These are phyloP conservation scores for Hypocrella siamensis DNA, from an alignment of 2,329 filamentous ascomycete genomes.

Conservation along the genomic window DNA sequence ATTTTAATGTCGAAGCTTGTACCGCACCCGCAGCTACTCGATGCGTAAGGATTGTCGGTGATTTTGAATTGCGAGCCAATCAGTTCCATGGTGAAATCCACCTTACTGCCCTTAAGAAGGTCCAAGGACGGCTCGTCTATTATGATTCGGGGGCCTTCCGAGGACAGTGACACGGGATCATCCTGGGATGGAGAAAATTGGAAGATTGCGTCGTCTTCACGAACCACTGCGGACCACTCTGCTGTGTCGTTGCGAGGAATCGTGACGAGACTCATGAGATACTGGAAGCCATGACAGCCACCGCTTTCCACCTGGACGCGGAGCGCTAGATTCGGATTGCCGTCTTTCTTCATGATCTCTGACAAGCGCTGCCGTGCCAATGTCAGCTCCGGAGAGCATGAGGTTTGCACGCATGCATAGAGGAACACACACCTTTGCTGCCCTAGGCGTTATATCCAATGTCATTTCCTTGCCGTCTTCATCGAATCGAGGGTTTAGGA, in stretches of 20 bases:
- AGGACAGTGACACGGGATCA: constrained; percentile 9
- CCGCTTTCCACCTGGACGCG: constrained; percentile 85
- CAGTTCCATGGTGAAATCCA: constrained; percentile 92
- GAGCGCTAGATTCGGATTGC: constrained; percentile 69
- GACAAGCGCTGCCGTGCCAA: constrained; percentile 42
- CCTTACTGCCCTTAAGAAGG: constrained; percentile 79
- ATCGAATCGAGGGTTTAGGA: constrained; percentile 60
- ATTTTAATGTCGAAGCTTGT: constrained; percentile 91
- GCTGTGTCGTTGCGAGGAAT: constrained; percentile 26
- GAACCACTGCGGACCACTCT: constrained; percentile 19
- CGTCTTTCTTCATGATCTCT: constrained; percentile 57
- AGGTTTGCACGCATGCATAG: not conserved
- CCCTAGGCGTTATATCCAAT: constrained; percentile 71
- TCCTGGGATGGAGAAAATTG: constrained; percentile 43
- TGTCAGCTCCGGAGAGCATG: not conserved
- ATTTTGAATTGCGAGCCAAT: constrained; percentile 88
- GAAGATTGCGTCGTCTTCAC: constrained; percentile 80
- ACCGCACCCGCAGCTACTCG: constrained; percentile 91
- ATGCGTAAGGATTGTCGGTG: constrained; percentile 78
- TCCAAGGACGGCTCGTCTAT: constrained; percentile 81
- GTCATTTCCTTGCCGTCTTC: constrained; percentile 74
- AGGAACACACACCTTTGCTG: constrained; percentile 48
- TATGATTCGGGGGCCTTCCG: constrained; percentile 55
- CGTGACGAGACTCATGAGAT: constrained; percentile 74
- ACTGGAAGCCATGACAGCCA: constrained; percentile 96